A percentile compares a stretch with the other conserved stretches of the same genome.
These are phyloP conservation scores for Rhizopus stolonifer DNA, from an alignment of 371 early-diverging fungal genomes.

Conservation along the genomic window DNA sequence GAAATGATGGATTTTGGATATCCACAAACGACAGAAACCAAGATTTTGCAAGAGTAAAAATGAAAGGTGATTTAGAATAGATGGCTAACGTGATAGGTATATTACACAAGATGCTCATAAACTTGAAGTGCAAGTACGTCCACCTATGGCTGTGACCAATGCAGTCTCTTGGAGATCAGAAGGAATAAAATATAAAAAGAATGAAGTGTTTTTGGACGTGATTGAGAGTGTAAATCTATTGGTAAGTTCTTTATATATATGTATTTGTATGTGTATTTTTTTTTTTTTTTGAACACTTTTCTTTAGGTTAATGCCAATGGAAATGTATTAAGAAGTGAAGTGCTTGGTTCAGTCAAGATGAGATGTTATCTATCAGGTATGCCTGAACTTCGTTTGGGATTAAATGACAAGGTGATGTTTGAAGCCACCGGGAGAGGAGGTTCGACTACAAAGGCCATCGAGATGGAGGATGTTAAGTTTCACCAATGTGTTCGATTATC, in stretches of 20 bases:
- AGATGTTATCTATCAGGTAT: constrained; percentile 95
- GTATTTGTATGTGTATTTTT: not conserved
- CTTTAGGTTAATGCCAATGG: constrained; percentile 83
- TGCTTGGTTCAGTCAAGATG: constrained; percentile 95
- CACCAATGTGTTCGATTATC: constrained; percentile 98
- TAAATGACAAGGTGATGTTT: constrained; percentile 98
- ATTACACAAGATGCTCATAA: constrained; percentile 97
- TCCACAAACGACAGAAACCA: constrained; percentile 97
- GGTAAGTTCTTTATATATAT: constrained; percentile 45
- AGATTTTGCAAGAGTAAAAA: constrained; percentile 88
- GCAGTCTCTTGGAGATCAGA: constrained; percentile 98
- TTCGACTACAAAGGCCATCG: constrained; percentile 91
- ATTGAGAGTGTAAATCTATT: constrained; percentile 96
- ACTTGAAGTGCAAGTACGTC: constrained; percentile 85
- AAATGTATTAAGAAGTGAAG: constrained; percentile 94
- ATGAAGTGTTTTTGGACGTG: constrained; percentile 98
- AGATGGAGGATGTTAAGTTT: constrained; percentile 99
- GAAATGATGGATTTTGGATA: constrained; percentile 99
- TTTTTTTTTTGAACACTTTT: not conserved
- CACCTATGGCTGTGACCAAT: constrained; percentile 97
- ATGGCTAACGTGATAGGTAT: too few species aligned
- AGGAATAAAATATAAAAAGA: constrained; percentile 96
- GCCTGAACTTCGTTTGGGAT: constrained; percentile 97
- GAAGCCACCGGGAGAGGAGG: constrained; percentile 90
- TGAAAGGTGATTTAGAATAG: not conserved